Conservation (phyloP, 2,329 filamentous ascomycete genomes). For the Fusarium tricinctum region DNA sequence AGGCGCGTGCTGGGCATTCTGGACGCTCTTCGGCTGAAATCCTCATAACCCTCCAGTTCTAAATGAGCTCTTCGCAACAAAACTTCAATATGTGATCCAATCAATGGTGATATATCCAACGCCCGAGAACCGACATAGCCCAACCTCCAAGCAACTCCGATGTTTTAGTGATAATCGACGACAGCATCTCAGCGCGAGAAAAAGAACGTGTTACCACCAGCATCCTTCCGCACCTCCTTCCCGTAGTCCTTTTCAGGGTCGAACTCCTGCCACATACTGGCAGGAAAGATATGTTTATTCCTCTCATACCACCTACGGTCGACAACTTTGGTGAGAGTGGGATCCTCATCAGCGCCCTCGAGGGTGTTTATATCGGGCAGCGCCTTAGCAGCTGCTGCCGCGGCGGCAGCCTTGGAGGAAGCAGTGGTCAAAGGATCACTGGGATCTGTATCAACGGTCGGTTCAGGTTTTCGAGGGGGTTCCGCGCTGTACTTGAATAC, state of each 20-base stretch:
- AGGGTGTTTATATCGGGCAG: conserved; percentile 67
- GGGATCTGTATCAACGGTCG: conserved; percentile 14
- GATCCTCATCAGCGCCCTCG: conserved; percentile 84
- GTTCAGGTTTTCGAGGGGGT: conserved; percentile 57
- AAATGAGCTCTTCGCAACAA: conserved; percentile 24
- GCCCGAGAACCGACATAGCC: conserved; percentile 10
- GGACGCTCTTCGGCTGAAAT: conserved; percentile 54
- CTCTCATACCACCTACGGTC: conserved; percentile 96
- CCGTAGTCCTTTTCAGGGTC: conserved; percentile 90
- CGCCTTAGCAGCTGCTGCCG: conserved; percentile 55
- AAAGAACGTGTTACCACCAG: conserved; percentile 93
- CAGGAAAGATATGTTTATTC: conserved; percentile 98
- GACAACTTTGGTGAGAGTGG: conserved; percentile 89
- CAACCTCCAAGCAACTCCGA: conserved; percentile 9
- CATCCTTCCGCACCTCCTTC: conserved; percentile 82
- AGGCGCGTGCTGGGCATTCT: conserved; percentile 53
- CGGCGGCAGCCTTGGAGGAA: conserved; percentile 56
- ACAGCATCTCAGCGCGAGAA: conserved; percentile 65
- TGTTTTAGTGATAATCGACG: conserved; percentile 13
- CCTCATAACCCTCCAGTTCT: conserved; percentile 13
- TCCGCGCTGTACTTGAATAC: conserved; percentile 82
- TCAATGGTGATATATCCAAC: conserved; percentile 22
- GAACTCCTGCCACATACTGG: conserved; percentile 95
- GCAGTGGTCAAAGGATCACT: conserved; percentile 49
- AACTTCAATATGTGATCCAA: conserved; percentile 21